Conservation (phyloP, 75 land plant genomes). For the Azolla pinnata region DNA sequence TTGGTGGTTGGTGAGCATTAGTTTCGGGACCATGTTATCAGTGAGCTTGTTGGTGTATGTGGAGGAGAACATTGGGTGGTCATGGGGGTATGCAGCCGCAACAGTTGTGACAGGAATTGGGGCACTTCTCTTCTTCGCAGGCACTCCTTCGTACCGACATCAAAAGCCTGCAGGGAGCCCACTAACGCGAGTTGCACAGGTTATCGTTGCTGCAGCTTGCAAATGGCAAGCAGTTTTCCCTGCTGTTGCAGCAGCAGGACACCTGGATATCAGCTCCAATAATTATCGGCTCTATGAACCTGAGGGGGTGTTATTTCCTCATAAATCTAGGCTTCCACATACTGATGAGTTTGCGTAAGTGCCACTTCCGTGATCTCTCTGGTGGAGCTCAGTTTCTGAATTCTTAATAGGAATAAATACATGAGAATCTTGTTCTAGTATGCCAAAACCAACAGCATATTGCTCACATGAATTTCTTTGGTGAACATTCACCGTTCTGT, state of each 20-base stretch:
- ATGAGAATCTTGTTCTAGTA: too few species aligned
- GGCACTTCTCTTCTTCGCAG: constrained; percentile 47
- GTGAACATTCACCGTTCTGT: too few species aligned
- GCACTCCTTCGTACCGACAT: constrained; percentile 74
- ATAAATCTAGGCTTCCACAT: constrained; percentile 15
- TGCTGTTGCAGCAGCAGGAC: too few species aligned
- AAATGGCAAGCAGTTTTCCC: constrained; percentile 56
- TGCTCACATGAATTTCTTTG: too few species aligned
- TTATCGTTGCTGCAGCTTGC: constrained; percentile 58
- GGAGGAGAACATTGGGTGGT: constrained; percentile 72
- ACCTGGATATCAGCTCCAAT: too few species aligned
- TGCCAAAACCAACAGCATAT: too few species aligned
- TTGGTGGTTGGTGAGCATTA: constrained; percentile 58
- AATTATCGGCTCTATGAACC: constrained; percentile 49
- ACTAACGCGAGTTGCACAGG: constrained; percentile 71
- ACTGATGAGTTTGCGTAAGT: constrained; percentile 27
- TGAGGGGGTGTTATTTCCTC: constrained; percentile 1
- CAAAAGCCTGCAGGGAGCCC: constrained; percentile 79
- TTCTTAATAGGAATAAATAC: too few species aligned
- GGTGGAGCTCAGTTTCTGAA: too few species aligned
- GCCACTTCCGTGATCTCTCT: too few species aligned
- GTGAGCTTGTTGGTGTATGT: constrained; percentile 78
- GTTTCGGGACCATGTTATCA: constrained; percentile 69
- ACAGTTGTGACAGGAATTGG: constrained; percentile 64
- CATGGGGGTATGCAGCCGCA: constrained; percentile 63